A percentile compares a stretch with the other conserved stretches of the same genome.
Conservation (phyloP, 768 basidiomycete species). For the Infundibulicybe gibba region DNA sequence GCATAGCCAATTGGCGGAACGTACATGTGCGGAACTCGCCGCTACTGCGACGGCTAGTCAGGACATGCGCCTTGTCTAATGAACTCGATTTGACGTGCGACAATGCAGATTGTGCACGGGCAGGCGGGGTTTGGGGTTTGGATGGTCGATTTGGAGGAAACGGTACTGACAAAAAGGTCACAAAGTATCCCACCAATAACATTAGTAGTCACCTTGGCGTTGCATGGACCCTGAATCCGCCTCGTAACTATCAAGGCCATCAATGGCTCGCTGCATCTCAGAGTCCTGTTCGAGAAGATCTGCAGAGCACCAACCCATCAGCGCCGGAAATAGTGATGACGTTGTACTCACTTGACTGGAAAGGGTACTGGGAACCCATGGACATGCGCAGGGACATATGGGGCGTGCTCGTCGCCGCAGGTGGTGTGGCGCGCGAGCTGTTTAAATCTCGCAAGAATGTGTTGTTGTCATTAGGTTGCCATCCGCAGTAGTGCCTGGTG, state of each 20-base stretch:
- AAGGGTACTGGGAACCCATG: slow-evolving; percentile 39
- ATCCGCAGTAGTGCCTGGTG: slow-evolving; percentile 6
- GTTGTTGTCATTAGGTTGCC: slow-evolving; percentile 33
- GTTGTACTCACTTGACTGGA: slow-evolving; percentile 50
- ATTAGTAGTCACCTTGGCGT: slow-evolving; percentile 10
- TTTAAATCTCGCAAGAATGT: slow-evolving; percentile 34
- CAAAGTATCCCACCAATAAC: slow-evolving; percentile 2
- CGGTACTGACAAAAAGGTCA: background rate
- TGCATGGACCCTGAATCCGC: slow-evolving; percentile 23
- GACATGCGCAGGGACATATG: slow-evolving; percentile 55
- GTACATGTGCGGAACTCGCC: background rate
- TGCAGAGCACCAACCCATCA: slow-evolving; percentile 19
- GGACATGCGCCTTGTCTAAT: background rate
- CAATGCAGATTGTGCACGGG: background rate
- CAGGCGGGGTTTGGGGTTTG: background rate
- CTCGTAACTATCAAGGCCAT: slow-evolving; percentile 51
- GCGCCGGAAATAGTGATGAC: background rate
- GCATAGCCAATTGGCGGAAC: background rate
- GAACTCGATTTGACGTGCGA: background rate
- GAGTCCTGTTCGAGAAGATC: slow-evolving; percentile 70
- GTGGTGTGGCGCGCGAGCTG: slow-evolving; percentile 36
- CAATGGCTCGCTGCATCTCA: slow-evolving; percentile 66
- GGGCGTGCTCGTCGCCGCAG: slow-evolving; percentile 53
- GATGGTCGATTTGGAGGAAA: background rate
- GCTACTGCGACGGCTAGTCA: background rate